Conservation (phyloP, 108 stramenopile species). For the Discostella stelligeroides region DNA sequence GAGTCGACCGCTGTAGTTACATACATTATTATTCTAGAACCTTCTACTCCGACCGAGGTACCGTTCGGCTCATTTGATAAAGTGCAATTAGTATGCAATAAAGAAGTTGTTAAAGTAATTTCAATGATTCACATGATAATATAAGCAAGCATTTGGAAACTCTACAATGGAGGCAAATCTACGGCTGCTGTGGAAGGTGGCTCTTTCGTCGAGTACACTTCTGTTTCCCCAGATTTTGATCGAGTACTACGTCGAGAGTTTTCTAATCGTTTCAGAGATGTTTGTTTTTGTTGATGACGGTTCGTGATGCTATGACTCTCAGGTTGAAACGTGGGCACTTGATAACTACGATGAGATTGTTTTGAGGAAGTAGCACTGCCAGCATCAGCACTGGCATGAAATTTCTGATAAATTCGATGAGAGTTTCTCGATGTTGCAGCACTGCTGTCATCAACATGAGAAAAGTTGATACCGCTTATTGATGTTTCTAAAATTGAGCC, state of each 20-base stretch:
- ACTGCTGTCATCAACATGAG: slow-evolving; percentile 6
- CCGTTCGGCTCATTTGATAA: no score
- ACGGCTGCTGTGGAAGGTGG: slow-evolving; percentile 40
- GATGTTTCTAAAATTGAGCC: not conserved
- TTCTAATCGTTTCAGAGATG: slow-evolving; percentile 3
- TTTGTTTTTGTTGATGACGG: no score
- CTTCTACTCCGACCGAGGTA: not conserved
- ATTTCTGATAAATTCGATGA: not conserved
- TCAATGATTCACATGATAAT: not conserved
- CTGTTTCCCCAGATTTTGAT: slow-evolving; percentile 10
- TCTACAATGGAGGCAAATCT: slow-evolving; percentile 36
- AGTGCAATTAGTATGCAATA: no score
- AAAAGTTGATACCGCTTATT: no score
- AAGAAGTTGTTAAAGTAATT: no score
- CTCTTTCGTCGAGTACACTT: slow-evolving; percentile 14
- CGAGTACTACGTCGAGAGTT: slow-evolving; percentile 33
- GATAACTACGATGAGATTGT: no score
- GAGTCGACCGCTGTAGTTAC: not conserved
- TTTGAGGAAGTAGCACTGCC: no score
- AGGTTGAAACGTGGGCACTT: no score
- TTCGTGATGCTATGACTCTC: not conserved
- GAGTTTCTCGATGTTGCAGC: not conserved
- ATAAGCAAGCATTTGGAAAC: slow-evolving; percentile 5
- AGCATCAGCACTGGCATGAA: no score
- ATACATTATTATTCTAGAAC: not conserved